Evolutionary conservation across 768 basidiomycete genomes (phyloP).

Genomic region (Rossbeevera mucosa): DNA sequence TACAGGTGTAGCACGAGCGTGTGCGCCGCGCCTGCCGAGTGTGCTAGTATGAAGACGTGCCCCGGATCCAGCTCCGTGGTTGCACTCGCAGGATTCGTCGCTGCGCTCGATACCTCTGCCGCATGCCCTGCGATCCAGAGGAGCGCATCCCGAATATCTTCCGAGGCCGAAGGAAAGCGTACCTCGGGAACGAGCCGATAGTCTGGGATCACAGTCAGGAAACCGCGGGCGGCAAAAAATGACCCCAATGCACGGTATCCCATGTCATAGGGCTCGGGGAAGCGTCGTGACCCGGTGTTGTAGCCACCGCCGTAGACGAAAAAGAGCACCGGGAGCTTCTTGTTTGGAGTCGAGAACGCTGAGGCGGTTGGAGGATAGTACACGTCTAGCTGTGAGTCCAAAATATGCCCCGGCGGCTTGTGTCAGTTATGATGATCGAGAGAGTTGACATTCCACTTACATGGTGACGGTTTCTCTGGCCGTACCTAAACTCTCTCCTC

Average conservation of each 20-base stretch:
- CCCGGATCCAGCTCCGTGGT: slow-evolving; percentile 33
- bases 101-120: slow-evolving; percentile 12
- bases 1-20: slow-evolving; percentile 42
- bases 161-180: slow-evolving; percentile 48
- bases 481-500: slow-evolving; percentile 54
- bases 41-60: slow-evolving; percentile 47
- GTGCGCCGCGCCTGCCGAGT: slow-evolving; percentile 60
- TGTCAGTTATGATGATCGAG: neutral
- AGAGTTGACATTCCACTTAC: slow-evolving; percentile 8
- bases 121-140: slow-evolving; percentile 46
- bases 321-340: slow-evolving; percentile 49
- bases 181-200: slow-evolving; percentile 60
- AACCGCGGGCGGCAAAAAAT: slow-evolving; percentile 56
- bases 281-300: slow-evolving; percentile 42
- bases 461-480: slow-evolving; percentile 40
- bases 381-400: slow-evolving; percentile 45
- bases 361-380: slow-evolving; percentile 48
- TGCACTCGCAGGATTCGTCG: slow-evolving; percentile 1
- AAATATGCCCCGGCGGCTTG: slow-evolving; percentile 19
- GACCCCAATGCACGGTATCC: slow-evolving; percentile 53
- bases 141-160: slow-evolving; percentile 53
- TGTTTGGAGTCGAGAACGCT: slow-evolving; percentile 17
- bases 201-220: slow-evolving; percentile 63
- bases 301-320: slow-evolving; percentile 70
- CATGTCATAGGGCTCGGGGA: slow-evolving; percentile 45